Base-by-base conservation (phyloP, 2,329 filamentous ascomycete genomes). In the Drechslerella stenobrocha region DNA sequence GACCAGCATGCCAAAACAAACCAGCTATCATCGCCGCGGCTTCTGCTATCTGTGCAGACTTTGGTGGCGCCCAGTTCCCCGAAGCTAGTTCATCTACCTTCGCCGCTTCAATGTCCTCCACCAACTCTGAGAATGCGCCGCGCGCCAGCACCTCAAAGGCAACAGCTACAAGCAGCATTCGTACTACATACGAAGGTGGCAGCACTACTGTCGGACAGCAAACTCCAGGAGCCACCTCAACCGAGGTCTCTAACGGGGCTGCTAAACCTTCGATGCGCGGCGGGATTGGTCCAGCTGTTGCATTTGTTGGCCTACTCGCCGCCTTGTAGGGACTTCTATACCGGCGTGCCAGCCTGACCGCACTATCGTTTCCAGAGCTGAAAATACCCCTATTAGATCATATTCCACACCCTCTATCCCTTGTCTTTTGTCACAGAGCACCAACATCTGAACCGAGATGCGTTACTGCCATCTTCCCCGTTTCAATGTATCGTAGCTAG, bases 11-110 rank as follows among this genome's bases (percentile, higher is more conserved):
- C 18, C 18, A 22, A 40, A 3, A 35, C 9, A 2, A 32, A 13
- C 11, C 40, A 67, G 63, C 42, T 2, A 55, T 67, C 44, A 56
- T 67, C 35, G 35, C 50, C n/a, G 63, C 63, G 9, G 63, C 63
- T 8, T 45, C 50, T 6, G 50, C 50, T 3, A 46, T 67, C 45
- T 67, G 63, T 18, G 50, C 42, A 24, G 37, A 55, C 4, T 67
- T 55, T 20, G 55, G 55, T 28, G 55, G 44, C 11, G 20, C 26
- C 8, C 18, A 51, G 3, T 23, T 34, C 26, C 23, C 55, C 15
- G 45, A 8, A 1, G 23, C 51, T 24, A 26, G 53, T 45, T 60
- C 50, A 3, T 60, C 63, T 2, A 34, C 24, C 13, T 22, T 60
- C 42, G 34, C 48, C 6, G 28, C 42, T 3, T 23, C 20, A 13